These are phyloP conservation scores for Pseudocercospora fuligena DNA, from an alignment of 2,329 filamentous ascomycete genomes.

Conservation along the genomic window DNA sequence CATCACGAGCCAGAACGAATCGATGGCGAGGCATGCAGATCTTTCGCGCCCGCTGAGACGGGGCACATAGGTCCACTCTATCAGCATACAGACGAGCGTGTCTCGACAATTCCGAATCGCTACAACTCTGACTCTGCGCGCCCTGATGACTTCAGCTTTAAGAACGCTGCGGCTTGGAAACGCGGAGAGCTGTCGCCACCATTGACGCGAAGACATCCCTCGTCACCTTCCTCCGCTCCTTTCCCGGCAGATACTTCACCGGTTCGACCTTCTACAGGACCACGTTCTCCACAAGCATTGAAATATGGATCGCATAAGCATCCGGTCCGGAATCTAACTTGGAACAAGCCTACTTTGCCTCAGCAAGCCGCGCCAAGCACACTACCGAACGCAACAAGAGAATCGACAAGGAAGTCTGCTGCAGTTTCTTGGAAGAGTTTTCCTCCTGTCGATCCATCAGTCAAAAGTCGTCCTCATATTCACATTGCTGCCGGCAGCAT, in stretches of 20 bases:
- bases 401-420: background rate
- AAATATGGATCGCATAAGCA: background rate
- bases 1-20: background rate
- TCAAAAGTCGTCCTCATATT: background rate
- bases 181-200: background rate
- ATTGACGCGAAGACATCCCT: background rate
- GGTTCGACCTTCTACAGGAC: background rate
- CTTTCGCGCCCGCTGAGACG: background rate
- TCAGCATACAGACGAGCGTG: background rate
- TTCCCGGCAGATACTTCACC: background rate
- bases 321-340: background rate
- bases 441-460: background rate
- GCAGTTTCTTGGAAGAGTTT: background rate
- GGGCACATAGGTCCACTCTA: background rate
- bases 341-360: background rate
- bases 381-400: background rate
- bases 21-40: background rate
- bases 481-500: background rate
- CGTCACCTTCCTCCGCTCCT: background rate
- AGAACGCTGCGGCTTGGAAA: background rate
- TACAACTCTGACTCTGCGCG: background rate
- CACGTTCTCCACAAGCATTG: background rate
- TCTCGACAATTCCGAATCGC: background rate
- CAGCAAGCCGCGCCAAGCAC: background rate
- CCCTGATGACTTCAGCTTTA: background rate